Conservation (phyloP, 805 yeast genomes). For the Metschnikowia proteae region DNA sequence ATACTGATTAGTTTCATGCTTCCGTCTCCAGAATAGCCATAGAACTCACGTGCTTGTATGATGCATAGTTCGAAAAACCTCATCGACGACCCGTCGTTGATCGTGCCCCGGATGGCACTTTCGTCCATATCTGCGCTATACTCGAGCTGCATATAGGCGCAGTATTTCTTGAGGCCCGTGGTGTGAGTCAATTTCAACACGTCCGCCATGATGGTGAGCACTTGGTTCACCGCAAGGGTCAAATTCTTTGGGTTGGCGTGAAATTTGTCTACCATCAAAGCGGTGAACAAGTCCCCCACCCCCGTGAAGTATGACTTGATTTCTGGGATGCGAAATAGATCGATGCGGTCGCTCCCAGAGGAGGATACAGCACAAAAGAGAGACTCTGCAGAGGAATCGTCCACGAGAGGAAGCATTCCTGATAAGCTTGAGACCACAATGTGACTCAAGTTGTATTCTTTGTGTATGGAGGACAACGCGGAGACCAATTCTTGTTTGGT, state of each 20-base stretch:
- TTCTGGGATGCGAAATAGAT: conserved; percentile 49
- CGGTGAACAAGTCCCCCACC: conserved; percentile 89
- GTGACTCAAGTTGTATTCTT: conserved; percentile 9
- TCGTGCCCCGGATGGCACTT: conserved; percentile 35
- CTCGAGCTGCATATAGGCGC: conserved; percentile 17
- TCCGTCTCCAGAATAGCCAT: conserved; percentile 24
- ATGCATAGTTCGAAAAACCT: conserved; percentile 69
- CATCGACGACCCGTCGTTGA: conserved; percentile 58
- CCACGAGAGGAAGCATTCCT: conserved; percentile 11
- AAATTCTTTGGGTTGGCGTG: conserved; percentile 24
- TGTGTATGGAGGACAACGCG: conserved; percentile 13
- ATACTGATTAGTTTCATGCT: conserved; percentile 4
- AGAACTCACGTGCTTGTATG: conserved; percentile 52
- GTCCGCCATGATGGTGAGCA: conserved; percentile 50
- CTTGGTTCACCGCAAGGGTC: conserved; percentile 48
- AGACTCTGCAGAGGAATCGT: conserved; percentile 9
- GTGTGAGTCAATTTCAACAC: conserved; percentile 48
- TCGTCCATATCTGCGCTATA: conserved; percentile 11
- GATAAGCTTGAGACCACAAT: conserved; percentile 17
- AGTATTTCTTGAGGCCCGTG: conserved; percentile 31
- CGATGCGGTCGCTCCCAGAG: neutral
- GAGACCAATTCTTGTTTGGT: conserved; percentile 9
- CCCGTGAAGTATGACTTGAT: conserved; percentile 88
- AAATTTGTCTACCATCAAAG: conserved; percentile 65
- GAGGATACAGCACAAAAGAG: conserved; percentile 29